Evolutionary conservation across 2,329 filamentous ascomycete species (phyloP).

Genomic region (Ophiostoma ulmi): DNA sequence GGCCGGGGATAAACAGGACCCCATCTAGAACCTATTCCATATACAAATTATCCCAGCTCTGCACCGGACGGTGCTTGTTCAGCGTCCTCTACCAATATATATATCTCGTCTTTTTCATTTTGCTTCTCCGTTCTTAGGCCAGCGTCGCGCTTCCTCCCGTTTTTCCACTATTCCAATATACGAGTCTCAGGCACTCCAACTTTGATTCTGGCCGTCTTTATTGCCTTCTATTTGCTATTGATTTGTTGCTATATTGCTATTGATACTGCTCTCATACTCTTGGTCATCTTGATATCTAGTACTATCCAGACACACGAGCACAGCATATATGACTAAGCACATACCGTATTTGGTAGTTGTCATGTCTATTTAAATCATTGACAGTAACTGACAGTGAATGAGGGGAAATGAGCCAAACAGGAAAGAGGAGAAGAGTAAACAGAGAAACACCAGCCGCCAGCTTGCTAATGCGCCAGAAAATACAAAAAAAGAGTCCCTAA

Average conservation of each 20-base stretch:
- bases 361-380: background rate
- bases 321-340: background rate
- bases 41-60: background rate
- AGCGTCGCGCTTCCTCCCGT: background rate
- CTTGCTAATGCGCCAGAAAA: background rate
- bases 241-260: background rate
- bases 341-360: background rate
- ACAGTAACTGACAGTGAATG: background rate
- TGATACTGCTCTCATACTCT: too few species aligned
- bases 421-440: background rate
- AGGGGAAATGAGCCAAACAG: background rate
- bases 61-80: slow-evolving; percentile 7
- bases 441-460: background rate
- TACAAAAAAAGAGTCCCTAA: background rate
- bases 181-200: background rate
- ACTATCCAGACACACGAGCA: background rate
- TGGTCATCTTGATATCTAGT: background rate
- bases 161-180: background rate
- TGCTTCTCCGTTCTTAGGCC: background rate
- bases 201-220: background rate
- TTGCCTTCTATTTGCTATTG: background rate
- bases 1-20: slow-evolving; percentile 46
- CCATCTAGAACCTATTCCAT: background rate
- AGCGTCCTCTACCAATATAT: slow-evolving; percentile 7
- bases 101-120: background rate